Evolutionary conservation across 768 basidiomycete species (phyloP).

Genomic region (Suillus sp.): DNA sequence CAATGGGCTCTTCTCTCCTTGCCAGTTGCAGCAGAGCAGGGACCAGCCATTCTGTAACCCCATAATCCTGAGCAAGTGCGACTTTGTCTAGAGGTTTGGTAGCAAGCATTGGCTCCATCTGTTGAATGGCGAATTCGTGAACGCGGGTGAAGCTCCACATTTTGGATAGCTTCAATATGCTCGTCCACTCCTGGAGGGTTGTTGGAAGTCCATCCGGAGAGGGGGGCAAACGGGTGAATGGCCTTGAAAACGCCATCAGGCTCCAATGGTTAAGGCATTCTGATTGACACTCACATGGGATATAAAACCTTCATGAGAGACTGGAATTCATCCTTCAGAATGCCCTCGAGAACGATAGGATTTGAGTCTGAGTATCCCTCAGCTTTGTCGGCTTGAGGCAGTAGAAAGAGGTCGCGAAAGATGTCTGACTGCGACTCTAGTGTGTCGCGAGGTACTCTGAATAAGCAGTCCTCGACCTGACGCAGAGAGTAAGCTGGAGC

Average conservation of each 20-base stretch:
- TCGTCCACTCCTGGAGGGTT: constrained; percentile 36
- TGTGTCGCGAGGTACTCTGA: constrained; percentile 27
- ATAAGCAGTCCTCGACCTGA: constrained; percentile 32
- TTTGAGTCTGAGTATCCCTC: constrained; percentile 26
- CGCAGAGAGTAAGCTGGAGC: background rate
- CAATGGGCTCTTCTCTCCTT: constrained; percentile 19
- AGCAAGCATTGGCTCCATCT: constrained; percentile 19
- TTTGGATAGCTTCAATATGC: constrained; percentile 40
- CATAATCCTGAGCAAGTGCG: constrained; percentile 31
- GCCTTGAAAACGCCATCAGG: background rate
- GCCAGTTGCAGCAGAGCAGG: constrained; percentile 23
- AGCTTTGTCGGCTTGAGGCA: constrained; percentile 16
- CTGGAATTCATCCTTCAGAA: constrained; percentile 29
- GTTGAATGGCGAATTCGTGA: constrained; percentile 31
- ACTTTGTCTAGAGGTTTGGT: constrained; percentile 29
- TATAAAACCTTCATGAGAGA: constrained; percentile 28
- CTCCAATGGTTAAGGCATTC: background rate
- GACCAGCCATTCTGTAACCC: constrained; percentile 38
- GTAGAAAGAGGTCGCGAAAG: constrained; percentile 30
- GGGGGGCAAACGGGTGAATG: background rate
- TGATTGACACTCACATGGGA: constrained; percentile 16
- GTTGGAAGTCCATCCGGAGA: constrained; percentile 7
- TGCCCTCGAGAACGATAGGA: constrained; percentile 26
- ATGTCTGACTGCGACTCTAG: constrained; percentile 29
- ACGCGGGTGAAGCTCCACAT: constrained; percentile 40